Base-by-base conservation (phyloP, 2,329 filamentous ascomycete species). In the Nigrospora sphaerica region DNA sequence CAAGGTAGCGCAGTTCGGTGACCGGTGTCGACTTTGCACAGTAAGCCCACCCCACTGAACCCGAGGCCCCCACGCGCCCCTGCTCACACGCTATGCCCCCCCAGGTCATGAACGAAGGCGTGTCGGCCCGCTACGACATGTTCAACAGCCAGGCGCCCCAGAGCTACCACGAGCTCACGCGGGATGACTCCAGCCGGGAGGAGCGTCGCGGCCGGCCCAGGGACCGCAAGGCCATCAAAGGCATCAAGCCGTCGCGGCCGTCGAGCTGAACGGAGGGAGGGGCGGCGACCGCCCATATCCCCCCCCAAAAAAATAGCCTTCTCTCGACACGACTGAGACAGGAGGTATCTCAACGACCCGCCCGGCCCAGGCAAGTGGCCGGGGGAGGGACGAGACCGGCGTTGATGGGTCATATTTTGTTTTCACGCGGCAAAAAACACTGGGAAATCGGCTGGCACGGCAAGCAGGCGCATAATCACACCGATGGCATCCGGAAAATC, bases 1-100 rank as follows among this genome's bases (percentile, higher is more conserved):
- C 45, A 58, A 53, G 49, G 59, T 62, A 39, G 17, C 49, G 12
- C 43, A 52, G 17, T 62, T 62, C 40, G 59, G 59, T n/a, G 53
- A 60, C 34, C 51, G 57, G 16, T 62, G 58, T 40, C 49, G 52
- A 31, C 46, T 55, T 9, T 62, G 59, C 46, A 53, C 49, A 40
- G 59, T 60, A 57, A 12, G 56, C 50, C 14, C 16, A 28, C 33
- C 33, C 37, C 38, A 17, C 17, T 42, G 16, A 2, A 11, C 32
- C 17, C 31, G 12, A n/a, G 4, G 12, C 16, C 17, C 19, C 31
- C n/a, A 34, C n/a, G 35, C 19, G 2, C 12, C 13, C 11, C 10
- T 18, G 12, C 32, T 34, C 11, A 44, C 38, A 39, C 7, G 6
- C 12, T 18, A 1, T 32, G 23, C 16, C 14, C 12, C 16, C 6